phyloP scores from a whole-genome alignment of 352 stramenopile species.

The Pythium coloratum region DNA sequence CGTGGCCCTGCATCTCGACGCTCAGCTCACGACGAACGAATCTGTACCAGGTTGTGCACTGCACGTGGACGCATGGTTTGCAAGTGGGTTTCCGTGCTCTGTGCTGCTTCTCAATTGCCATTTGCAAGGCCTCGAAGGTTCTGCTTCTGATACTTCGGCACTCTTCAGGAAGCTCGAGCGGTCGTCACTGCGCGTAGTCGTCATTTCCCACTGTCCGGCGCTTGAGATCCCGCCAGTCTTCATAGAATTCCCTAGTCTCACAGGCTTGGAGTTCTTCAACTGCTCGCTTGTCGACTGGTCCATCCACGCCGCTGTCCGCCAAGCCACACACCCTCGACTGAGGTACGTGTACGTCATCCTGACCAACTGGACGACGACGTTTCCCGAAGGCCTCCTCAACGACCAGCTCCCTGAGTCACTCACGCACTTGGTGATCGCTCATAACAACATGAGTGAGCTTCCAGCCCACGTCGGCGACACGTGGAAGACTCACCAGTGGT shows the following conservation, averaged over 20 bases:
- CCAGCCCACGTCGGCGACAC: constrained; percentile 3
- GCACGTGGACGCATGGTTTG: constrained; percentile 16
- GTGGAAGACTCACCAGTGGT: constrained; percentile 9
- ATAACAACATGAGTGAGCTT: constrained; percentile 14
- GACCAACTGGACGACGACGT: constrained; percentile 13
- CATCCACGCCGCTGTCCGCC: neutral
- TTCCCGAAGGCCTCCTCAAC: constrained; percentile 1
- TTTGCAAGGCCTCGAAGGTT: neutral
- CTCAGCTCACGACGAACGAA: neutral
- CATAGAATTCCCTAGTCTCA: constrained; percentile 13
- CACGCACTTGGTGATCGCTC: constrained; percentile 3
- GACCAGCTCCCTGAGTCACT: neutral
- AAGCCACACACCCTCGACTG: constrained; percentile 3
- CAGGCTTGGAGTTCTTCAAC: constrained; percentile 25
- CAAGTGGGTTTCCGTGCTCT: constrained; percentile 11
- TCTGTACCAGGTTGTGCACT: constrained; percentile 8
- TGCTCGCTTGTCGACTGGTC: constrained; percentile 19
- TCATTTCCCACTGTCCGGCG: constrained; percentile 23
- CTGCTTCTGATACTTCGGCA: neutral
- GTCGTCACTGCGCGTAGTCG: constrained; percentile 5
- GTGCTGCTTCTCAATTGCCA: constrained; percentile 28
- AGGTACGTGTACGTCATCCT: constrained; percentile 9
- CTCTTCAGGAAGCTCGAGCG: constrained; percentile 11
- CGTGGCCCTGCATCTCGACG: constrained; percentile 12
- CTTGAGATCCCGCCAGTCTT: constrained; percentile 14